Evolutionary conservation across 192 early-diverging fungal species (phyloP).

Genomic region (Podila verticillata): DNA sequence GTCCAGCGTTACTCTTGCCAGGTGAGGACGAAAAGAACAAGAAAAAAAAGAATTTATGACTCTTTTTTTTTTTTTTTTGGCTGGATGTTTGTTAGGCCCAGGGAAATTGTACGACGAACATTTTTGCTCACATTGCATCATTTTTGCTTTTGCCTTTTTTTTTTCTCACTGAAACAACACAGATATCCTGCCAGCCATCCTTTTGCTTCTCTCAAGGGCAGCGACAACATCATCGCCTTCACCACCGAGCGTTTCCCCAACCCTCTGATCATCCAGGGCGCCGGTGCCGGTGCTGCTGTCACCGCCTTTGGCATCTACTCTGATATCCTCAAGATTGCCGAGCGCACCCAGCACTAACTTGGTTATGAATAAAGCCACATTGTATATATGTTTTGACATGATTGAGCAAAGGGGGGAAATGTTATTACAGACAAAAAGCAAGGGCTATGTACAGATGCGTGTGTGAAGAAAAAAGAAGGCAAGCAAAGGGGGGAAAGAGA

Average conservation of each 20-base stretch:
- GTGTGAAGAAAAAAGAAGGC: not conserved
- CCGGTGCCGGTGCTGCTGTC: slow-evolving; percentile 96
- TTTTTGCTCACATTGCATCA: not conserved
- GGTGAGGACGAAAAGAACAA: slow-evolving; percentile 45
- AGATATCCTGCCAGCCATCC: slow-evolving; percentile 90
- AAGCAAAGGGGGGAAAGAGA: not conserved
- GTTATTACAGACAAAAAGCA: not conserved
- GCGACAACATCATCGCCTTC: slow-evolving; percentile 98
- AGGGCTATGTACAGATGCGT: slow-evolving; percentile 19
- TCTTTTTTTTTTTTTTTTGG: not conserved
- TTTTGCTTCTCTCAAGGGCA: slow-evolving; percentile 95
- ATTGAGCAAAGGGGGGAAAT: not conserved
- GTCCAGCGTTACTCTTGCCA: slow-evolving; percentile 81
- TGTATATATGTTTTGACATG: too few species aligned
- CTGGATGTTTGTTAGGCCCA: too few species aligned
- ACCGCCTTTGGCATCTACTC: slow-evolving; percentile 98
- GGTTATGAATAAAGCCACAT: too few species aligned
- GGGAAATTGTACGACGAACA: not conserved
- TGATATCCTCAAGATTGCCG: slow-evolving; percentile 89
- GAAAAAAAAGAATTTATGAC: too few species aligned
- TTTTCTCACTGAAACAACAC: not conserved
- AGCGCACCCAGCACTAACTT: slow-evolving; percentile 55
- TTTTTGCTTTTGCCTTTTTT: not conserved
- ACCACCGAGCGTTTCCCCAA: slow-evolving; percentile 95
- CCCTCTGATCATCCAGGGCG: slow-evolving; percentile 94